Evolutionary conservation across 225 moss, liverwort and hornwort species (phyloP), one percentile per base, ranked within the genome.

Genomic region (Pseudisothecium myosuroides): DNA sequence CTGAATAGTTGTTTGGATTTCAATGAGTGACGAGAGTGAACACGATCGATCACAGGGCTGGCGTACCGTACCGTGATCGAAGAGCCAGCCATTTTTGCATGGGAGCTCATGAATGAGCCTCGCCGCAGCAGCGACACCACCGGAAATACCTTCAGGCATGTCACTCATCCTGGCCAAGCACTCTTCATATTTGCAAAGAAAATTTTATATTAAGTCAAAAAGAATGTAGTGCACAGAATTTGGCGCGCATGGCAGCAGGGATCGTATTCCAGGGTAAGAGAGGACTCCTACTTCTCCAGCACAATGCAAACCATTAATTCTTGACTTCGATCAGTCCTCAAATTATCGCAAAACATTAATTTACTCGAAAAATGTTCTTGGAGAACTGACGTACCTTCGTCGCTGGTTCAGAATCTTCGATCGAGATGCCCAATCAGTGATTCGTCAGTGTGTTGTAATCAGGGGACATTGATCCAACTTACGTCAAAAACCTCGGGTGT

Each of bases 41-140:
- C 77, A 91, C n/a, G n/a, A n/a, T n/a, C 92, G 31, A 79, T 96
- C 79, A 90, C 91, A 54, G 88, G 93, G 29, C 86, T 92, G 67
- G 81, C 83, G 24, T 96, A 96, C 88, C 87, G 88, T 12, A n/a
- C n/a, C n/a, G n/a, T n/a, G n/a, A n/a, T n/a, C n/a, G 87, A 96
- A 29, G 96, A 96, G 82, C 84, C 95, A n/a, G 88, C 94, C 73
- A 92, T 96, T 59, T 95, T 96, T 52, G 91, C 93, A 9, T 96
- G 96, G 96, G 96, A 96, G 90, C 81, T 95, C 31, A 95, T 96
- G 68, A 95, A 95, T 78, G 95, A 96, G 88, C 90, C 94, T 45
- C 96, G 93, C 79, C 95, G 95, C 83, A 85, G 90, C 67, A 61
- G 73, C 71, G 92, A 91, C 85, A 68, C 85, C 71, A 85, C 87